A percentile compares a stretch with the other conserved stretches of the same genome.
Evolutionary conservation across 805 yeast genomes (phyloP).

Genomic region (Aciculoconidium aculeatum): DNA sequence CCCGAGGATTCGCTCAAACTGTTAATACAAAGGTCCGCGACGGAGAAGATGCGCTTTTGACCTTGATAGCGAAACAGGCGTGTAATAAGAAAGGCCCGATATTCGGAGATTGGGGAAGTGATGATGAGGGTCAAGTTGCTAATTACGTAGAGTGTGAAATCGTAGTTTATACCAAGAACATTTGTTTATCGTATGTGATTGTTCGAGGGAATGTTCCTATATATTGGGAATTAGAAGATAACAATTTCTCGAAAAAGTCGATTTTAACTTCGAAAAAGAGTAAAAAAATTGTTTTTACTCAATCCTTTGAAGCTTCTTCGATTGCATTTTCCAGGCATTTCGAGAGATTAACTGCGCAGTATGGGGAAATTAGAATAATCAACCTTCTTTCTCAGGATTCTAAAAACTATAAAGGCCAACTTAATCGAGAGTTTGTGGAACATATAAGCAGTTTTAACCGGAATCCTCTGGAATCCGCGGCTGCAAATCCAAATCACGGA

Average conservation of each 20-base stretch:
- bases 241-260: slow-evolving; percentile 30
- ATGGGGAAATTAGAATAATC: slow-evolving; percentile 45
- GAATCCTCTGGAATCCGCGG: slow-evolving; percentile 6
- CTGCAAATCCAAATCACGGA: neutral
- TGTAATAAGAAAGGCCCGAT: slow-evolving; percentile 43
- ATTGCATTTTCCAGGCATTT: slow-evolving; percentile 48
- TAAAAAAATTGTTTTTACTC: slow-evolving; percentile 40
- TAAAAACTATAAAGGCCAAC: slow-evolving; percentile 39
- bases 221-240: slow-evolving; percentile 49
- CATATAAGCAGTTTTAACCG: slow-evolving; percentile 32
- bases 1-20: slow-evolving; percentile 48
- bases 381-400: slow-evolving; percentile 42
- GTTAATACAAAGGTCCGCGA: slow-evolving; percentile 26
- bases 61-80: slow-evolving; percentile 48
- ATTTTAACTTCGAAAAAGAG: slow-evolving; percentile 27
- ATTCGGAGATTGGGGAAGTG: slow-evolving; percentile 55
- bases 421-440: slow-evolving; percentile 33
- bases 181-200: slow-evolving; percentile 40
- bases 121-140: slow-evolving; percentile 48
- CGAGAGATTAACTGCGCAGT: slow-evolving; percentile 40
- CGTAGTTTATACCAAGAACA: slow-evolving; percentile 36
- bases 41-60: slow-evolving; percentile 35
- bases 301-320: slow-evolving; percentile 49
- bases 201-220: slow-evolving; percentile 51
- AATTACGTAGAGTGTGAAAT: slow-evolving; percentile 50